Base-by-base conservation (phyloP, 306 rosid genomes). In the Corylus heterophylla region DNA sequence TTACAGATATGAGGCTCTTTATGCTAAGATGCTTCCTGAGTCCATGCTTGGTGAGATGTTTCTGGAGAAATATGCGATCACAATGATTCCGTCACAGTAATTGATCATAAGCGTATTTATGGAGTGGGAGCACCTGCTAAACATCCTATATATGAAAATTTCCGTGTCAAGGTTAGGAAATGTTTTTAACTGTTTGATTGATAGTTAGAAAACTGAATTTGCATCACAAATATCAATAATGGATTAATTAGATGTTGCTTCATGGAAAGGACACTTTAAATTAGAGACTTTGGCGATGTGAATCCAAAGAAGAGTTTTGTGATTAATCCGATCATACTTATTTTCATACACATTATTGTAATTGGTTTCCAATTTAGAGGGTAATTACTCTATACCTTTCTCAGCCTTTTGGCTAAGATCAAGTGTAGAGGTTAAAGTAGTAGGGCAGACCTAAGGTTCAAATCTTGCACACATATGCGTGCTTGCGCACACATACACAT, bases 101-200 rank as follows among this genome's bases (percentile, higher is more conserved):
- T 93, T 68, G 93, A 95, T 78, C 87, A 86, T 52, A 93, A 90
- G 86, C 64, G 87, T 50, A 85, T 42, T 55, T 92, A 94, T 45
- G 92, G 81, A 45, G 90, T 91, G 68, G 86, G 58, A 76, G 93
- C 93, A 70, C 83, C 97, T 76, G 88, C 98, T 64, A 76, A 80
- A 74, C 98, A 95, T 85, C 94, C 98, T 66, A 87, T 93, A 56
- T 89, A 85, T 55, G 99, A 95, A 88, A 95, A 95, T 84, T 95
- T 93, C 83, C 93, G 96, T 25, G 99, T 95, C 83, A 89, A 89
- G 97, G 98, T 92, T 67, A 70, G 89, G 55, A 72, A 59, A 56
- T 63, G 31, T 35, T 67, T 76, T 13, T 55, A n/a, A 73, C 22
- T 55, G 49, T 74, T 71, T 39, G 74, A 50, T 63, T 71, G 42